Conservation (phyloP, 1,284 basidiomycete genomes). For the Cutaneotrichosporon sp. region DNA sequence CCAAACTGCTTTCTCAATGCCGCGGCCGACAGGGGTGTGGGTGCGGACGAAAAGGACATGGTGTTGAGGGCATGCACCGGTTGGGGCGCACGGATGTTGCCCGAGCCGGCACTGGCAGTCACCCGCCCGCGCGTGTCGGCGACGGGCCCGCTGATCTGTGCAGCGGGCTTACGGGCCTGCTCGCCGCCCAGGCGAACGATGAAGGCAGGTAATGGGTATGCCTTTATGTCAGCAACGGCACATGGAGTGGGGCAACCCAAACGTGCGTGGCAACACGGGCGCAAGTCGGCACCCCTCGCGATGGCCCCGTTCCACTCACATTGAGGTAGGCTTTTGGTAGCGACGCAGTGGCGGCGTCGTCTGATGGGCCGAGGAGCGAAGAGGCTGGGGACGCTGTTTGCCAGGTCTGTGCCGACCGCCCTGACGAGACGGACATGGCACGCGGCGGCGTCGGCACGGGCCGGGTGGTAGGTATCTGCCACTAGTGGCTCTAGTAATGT, state of each 20-base stretch:
- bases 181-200: not conserved
- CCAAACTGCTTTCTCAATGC: not conserved
- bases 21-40: not conserved
- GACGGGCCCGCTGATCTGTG: not conserved
- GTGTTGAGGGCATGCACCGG: not conserved
- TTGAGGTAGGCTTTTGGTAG: slow-evolving; percentile 2
- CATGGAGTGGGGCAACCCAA: not conserved
- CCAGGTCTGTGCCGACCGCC: too few species aligned
- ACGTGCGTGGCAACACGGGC: too few species aligned
- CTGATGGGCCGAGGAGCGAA: not conserved
- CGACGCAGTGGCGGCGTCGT: not conserved
- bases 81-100: too few species aligned
- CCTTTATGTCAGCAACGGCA: not conserved
- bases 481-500: too few species aligned
- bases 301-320: too few species aligned
- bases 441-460: too few species aligned
- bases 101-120: too few species aligned
- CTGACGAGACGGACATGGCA: too few species aligned
- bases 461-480: too few species aligned
- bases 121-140: not conserved
- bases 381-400: too few species aligned
- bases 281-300: too few species aligned
- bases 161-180: not conserved
- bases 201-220: slow-evolving; percentile 9
- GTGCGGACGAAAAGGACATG: not conserved